phyloP scores from a whole-genome alignment of 495 filamentous ascomycete genomes.

The Aspergillus baeticus region DNA sequence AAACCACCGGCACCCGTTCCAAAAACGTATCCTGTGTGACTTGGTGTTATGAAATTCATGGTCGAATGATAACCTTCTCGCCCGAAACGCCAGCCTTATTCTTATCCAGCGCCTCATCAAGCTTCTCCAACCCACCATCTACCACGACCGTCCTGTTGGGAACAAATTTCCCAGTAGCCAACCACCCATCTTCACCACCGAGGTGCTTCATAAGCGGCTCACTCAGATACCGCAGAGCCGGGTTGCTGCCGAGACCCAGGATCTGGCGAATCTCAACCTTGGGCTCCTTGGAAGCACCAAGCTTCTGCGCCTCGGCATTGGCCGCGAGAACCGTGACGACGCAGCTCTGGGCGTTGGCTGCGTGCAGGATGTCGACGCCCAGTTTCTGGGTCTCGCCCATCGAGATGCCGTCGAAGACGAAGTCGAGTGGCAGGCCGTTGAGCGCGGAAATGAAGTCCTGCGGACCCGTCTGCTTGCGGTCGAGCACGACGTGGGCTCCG shows the following conservation, averaged over 20 bases:
- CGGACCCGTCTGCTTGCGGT: constrained; percentile 12
- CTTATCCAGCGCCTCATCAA: constrained; percentile 20
- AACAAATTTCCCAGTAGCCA: constrained; percentile 16
- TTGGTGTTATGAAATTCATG: neutral
- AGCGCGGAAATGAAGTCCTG: constrained; percentile 11
- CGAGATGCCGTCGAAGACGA: constrained; percentile 21
- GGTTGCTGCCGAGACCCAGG: constrained; percentile 18
- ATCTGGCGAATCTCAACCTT: constrained; percentile 16
- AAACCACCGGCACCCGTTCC: too few species aligned
- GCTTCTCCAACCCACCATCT: constrained; percentile 15
- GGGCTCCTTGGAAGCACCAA: constrained; percentile 13
- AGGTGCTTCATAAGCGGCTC: constrained; percentile 18
- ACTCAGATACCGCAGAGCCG: constrained; percentile 19
- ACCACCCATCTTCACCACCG: constrained; percentile 20
- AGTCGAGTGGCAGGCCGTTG: constrained; percentile 10
- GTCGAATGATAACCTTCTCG: constrained; percentile 21
- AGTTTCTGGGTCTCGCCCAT: constrained; percentile 13
- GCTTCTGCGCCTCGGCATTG: constrained; percentile 11
- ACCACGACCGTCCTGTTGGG: constrained; percentile 21
- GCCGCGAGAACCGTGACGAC: constrained; percentile 16
- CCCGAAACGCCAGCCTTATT: constrained; percentile 24
- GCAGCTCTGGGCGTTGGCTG: neutral
- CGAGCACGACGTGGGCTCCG: constrained; percentile 34
- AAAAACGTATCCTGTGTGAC: too few species aligned
- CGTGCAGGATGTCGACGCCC: constrained; percentile 16